Evolutionary conservation across 2,329 filamentous ascomycete species (phyloP), one percentile per base, ranked within the genome.

Genomic region (Venturiaceae sp.): DNA sequence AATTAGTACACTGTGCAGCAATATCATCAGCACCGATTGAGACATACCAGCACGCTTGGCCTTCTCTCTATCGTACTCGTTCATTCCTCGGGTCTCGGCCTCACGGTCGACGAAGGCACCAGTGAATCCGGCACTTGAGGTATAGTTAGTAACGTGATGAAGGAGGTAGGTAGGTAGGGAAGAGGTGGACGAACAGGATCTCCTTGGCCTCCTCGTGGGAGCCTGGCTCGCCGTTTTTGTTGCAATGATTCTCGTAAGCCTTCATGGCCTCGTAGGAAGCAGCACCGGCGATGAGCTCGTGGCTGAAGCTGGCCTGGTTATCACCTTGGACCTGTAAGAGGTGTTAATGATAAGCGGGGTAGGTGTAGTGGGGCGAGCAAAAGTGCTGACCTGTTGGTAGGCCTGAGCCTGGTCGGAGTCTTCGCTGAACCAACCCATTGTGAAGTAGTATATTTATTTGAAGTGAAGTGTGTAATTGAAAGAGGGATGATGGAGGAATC

Each of bases 221-320:
- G 3, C 28, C 28, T 13, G 52, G 52, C 23, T 54, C 32, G 30
- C 52, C 52, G 5, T 54, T 54, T n/a, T 54, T n/a, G 16, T 21
- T 30, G 8, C 32, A 26, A 30, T 54, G 52, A n/a, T 54, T 54
- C 14, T 54, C 52, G 32, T 54, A 54, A 7, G 52, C 52, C 52
- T 54, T 54, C 32, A 39, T 39, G 23, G 52, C 52, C 52, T 54
- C 52, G 30, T 54, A 54, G 13, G 52, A 34, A 23, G 52, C 52
- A 13, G 52, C 52, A 36, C 52, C 52, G 13, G 52, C 52, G 36
- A 54, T 54, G 32, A 54, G 52, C 52, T 54, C 52, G 28, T 54
- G 52, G 44, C 44, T 50, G 19, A 50, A 16, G 23, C 44, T 50
- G 26, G 44, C 44, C 21, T 50, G 26, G 13, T 50, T 50, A 26